phyloP scores from a whole-genome alignment of 768 basidiomycete species.

The Agaricus subrufescens region DNA sequence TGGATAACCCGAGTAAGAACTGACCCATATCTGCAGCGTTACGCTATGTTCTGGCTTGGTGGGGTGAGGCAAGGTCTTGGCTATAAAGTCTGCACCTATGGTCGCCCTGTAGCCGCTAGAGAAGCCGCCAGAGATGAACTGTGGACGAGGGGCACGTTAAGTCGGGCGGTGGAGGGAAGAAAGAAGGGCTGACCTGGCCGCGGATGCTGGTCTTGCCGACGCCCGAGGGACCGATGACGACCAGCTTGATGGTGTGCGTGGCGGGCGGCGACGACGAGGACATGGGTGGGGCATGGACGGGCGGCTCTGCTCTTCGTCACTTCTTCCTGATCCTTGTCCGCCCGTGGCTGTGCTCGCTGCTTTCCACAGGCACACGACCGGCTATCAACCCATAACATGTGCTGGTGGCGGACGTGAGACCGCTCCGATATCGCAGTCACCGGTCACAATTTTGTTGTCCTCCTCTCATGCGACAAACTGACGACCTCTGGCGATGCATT shows the following conservation, averaged over 20 bases:
- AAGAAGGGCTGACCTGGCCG: slow-evolving; percentile 48
- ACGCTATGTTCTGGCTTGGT: slow-evolving; percentile 49
- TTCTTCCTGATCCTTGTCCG: too few relatives aligned
- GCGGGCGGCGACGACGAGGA: slow-evolving; percentile 15
- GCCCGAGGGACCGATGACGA: slow-evolving; percentile 76
- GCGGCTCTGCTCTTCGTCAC: too few relatives aligned
- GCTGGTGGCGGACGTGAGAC: too few relatives aligned
- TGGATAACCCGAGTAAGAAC: slow-evolving; percentile 12
- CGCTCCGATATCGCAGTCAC: too few relatives aligned
- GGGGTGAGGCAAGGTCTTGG: slow-evolving; percentile 66
- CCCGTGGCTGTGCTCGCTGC: too few relatives aligned
- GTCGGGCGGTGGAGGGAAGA: not conserved
- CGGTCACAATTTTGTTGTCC: too few relatives aligned
- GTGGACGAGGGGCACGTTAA: not conserved
- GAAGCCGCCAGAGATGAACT: slow-evolving; percentile 78
- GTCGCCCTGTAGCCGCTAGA: slow-evolving; percentile 77
- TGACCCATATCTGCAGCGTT: slow-evolving; percentile 60
- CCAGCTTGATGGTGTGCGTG: slow-evolving; percentile 77
- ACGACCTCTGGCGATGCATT: too few relatives aligned
- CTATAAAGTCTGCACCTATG: slow-evolving; percentile 87
- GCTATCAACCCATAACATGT: too few relatives aligned
- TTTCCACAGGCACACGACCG: too few relatives aligned
- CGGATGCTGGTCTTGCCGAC: slow-evolving; percentile 84
- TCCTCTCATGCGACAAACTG: too few relatives aligned
- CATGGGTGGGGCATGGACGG: slow-evolving; percentile 10